phyloP scores from a whole-genome alignment of 257 asterid genomes.

The Knoxia roxburghii region DNA sequence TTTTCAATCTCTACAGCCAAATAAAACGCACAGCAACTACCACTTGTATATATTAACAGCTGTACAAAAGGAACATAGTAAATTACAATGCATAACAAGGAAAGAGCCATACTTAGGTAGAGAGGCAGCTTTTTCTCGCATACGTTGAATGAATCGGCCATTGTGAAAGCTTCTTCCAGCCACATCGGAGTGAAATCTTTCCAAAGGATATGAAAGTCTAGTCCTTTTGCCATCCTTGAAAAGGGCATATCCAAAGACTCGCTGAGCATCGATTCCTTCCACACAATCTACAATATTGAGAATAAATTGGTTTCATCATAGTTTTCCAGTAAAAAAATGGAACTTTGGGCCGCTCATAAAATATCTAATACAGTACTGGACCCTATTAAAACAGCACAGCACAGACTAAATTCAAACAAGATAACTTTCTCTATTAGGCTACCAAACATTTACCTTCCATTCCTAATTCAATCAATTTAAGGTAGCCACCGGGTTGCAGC shows the following conservation, averaged over 20 bases:
- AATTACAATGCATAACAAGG: constrained; percentile 7
- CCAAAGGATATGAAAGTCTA: constrained; percentile 75
- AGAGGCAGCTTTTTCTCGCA: constrained; percentile 83
- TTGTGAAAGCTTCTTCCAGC: constrained; percentile 94
- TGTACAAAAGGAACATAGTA: background rate
- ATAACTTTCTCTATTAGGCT: background rate
- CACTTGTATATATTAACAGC: background rate
- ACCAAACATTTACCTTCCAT: constrained; percentile 54
- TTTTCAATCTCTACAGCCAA: background rate
- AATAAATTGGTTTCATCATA: constrained; percentile 4
- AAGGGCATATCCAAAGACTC: constrained; percentile 83
- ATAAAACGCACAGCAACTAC: background rate
- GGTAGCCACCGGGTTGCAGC: constrained; percentile 92
- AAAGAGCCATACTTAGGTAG: constrained; percentile 63
- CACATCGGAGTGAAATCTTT: constrained; percentile 70
- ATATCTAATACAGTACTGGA: background rate
- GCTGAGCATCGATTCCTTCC: constrained; percentile 84
- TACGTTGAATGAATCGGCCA: constrained; percentile 81
- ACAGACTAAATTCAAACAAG: background rate
- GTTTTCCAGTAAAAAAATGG: background rate
- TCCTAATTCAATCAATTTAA: constrained; percentile 77
- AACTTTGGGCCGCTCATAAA: background rate
- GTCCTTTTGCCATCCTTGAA: constrained; percentile 90
- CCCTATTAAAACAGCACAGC: background rate
- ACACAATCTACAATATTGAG: constrained; percentile 56